Conservation (phyloP, 2,329 filamentous ascomycete genomes). For the Magnaporthales sp. region DNA sequence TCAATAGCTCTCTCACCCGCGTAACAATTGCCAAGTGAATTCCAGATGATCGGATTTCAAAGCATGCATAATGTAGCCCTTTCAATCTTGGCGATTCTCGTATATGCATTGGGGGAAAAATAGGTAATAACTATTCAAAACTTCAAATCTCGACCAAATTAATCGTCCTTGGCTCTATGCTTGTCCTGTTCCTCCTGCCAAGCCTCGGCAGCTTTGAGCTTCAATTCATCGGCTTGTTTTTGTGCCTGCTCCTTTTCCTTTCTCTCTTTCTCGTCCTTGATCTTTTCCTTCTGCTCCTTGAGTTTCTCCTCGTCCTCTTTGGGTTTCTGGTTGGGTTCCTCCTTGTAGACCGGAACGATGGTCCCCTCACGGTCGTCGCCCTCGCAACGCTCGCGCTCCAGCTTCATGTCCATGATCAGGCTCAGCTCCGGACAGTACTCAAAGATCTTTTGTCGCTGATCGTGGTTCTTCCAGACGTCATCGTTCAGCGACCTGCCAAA, state of each 20-base stretch:
- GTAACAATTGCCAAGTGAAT: no score
- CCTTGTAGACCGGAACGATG: slow-evolving; percentile 10
- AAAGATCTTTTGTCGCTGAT: slow-evolving; percentile 36
- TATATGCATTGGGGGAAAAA: not conserved
- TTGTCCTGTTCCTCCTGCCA: slow-evolving; percentile 3
- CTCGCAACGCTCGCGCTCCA: slow-evolving; percentile 37
- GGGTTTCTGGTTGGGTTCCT: slow-evolving; percentile 9
- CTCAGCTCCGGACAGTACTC: slow-evolving; percentile 48
- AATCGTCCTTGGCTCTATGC: not conserved
- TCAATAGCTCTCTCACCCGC: no score
- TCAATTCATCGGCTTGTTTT: not conserved
- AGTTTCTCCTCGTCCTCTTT: slow-evolving; percentile 6
- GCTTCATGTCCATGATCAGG: slow-evolving; percentile 48
- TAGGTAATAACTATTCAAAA: not conserved
- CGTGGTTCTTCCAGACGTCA: slow-evolving; percentile 36
- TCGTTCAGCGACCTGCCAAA: slow-evolving; percentile 31
- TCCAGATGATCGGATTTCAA: not conserved
- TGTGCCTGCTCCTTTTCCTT: slow-evolving; percentile 7
- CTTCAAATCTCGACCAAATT: not conserved
- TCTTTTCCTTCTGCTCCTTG: slow-evolving; percentile 7
- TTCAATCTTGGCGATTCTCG: not conserved
- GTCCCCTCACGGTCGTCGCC: slow-evolving; percentile 22
- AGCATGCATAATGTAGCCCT: not conserved
- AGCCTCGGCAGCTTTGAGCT: slow-evolving; percentile 4
- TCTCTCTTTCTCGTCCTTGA: slow-evolving; percentile 3